Evolutionary conservation across 257 asterid genomes (phyloP), one percentile per base, ranked within the genome.

Genomic region (Solanum bulbocastanum): DNA sequence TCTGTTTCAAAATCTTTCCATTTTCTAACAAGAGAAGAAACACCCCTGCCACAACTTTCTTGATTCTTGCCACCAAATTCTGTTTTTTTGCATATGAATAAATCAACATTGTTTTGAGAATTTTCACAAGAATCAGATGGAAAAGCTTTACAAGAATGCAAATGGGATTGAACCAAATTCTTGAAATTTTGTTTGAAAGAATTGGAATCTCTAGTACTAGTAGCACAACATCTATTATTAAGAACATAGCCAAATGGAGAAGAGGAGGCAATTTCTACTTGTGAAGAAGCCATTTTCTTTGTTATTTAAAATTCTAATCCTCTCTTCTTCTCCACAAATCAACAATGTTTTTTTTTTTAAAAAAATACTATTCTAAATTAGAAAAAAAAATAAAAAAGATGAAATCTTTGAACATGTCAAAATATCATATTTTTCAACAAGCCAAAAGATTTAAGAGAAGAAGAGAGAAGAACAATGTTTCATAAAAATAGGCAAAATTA

Each of bases 11-110:
- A 92, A 40, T 90, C 93, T 87, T 89, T 91, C 98, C 98, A 96
- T 90, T 93, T 94, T 87, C 88, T 95, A 32, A 96, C 94, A 44
- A 96, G 94, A 49, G 98, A 94, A 22, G 99, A 95, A 10, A 96
- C 98, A 23, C 95, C 97, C 2, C 95, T 92, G 32, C 95, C 92
- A 36, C 20, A 60, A 78, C 42, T 86, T 60, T 88, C 78, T 71
- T 52, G 13, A 68, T 86, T 90, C 81, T 72, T 84, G 16, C 32
- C 71, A n/a, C 16, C 33, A 72, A 84, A 87, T 84, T 88, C 93
- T 5, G 97, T 97, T 6, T 52, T 52, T 52, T 16, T 52, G 62
- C 62, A 18, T 52, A 18, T 0, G 62, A 95, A 95, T 71, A 96
- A 88, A 86, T 96, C 98, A 2, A 90, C 85, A 72, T 86, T 86